phyloP scores from a whole-genome alignment of 1,284 basidiomycete genomes.

The Anthracocystis panici-leucophaei region DNA sequence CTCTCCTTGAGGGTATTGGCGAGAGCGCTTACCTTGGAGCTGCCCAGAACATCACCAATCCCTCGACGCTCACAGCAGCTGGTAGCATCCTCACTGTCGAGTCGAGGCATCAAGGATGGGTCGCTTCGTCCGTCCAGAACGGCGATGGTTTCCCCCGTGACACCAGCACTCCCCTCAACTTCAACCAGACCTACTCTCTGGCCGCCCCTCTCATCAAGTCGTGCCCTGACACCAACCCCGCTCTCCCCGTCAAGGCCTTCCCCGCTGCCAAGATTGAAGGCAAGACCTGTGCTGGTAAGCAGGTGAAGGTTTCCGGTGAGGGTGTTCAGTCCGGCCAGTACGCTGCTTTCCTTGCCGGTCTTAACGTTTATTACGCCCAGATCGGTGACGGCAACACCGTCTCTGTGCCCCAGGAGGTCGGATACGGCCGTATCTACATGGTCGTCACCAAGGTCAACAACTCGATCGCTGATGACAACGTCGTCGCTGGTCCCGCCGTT shows the following conservation, averaged over 20 bases:
- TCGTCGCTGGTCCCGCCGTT: constrained; percentile 73
- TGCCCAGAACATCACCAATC: constrained; percentile 71
- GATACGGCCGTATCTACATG: constrained; percentile 71
- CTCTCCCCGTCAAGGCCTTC: constrained; percentile 72
- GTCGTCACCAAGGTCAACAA: constrained; percentile 68
- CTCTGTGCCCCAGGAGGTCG: constrained; percentile 68
- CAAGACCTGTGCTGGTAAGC: constrained; percentile 51
- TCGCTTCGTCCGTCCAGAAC: constrained; percentile 45
- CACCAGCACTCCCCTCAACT: constrained; percentile 73
- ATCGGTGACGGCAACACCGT: constrained; percentile 64
- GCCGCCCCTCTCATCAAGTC: constrained; percentile 70
- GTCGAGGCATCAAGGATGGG: constrained; percentile 56
- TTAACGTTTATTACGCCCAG: constrained; percentile 60
- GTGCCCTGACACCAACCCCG: constrained; percentile 74
- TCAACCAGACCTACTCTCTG: constrained; percentile 70
- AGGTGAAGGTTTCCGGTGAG: constrained; percentile 67
- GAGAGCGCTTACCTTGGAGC: constrained; percentile 75
- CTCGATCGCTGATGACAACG: constrained; percentile 70
- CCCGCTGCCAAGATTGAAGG: constrained; percentile 69
- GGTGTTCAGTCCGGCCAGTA: constrained; percentile 65
- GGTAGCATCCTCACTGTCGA: constrained; percentile 61
- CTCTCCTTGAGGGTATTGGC: constrained; percentile 75
- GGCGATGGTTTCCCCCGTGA: constrained; percentile 51
- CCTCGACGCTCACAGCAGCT: constrained; percentile 53
- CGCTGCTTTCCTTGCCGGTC: constrained; percentile 71